Base-by-base conservation (phyloP, 345 rosid species). In the Eucalyptus erythrocorys region DNA sequence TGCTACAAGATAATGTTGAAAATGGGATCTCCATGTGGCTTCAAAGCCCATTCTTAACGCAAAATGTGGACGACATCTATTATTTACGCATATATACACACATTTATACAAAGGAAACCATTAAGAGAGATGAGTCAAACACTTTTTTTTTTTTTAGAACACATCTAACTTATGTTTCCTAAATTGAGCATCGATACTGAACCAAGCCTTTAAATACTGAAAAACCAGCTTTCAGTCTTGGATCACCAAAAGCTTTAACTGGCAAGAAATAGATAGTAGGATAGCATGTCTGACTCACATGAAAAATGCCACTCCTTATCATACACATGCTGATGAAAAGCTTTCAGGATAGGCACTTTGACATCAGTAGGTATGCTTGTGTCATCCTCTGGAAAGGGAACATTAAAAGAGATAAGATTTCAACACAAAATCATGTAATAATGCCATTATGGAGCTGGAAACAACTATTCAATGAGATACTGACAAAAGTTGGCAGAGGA, bases 291-390 rank as follows among this genome's bases (percentile, higher is more conserved):
- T 27, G 22, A 89, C 99, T 97, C 91, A 97, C 99, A 97, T 87
- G 99, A 92, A 92, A 95, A 98, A 87, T 95, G 98, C 99, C 99
- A 98, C 68, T 94, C 92, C n/a, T 57, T 90, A 85, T 98, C 87
- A 89, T 98, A 97, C 89, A 98, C 93, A 93, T 98, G 98, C 68
- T 53, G 93, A 90, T 97, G 96, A 90, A 98, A 98, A 57, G 93
- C 97, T 86, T 87, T 90, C 89, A 98, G 92, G 87, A 97, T 98
- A 50, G 99, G 99, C 86, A 98, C 95, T 91, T 98, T 98, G 90
- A 95, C 94, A 88, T 96, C 99, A 55, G 94, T 92, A 57, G 96
- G 92, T 88, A 97, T 93, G 96, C 98, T 95, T 88, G 99, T 98
- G 88, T 98, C 99, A 93, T 98, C 99, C 99, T 98, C 99, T 97